Evolutionary conservation across 208 protist species (phyloP), one percentile per base, ranked within the genome.

Genomic region (Leishmania martiniquensis): DNA sequence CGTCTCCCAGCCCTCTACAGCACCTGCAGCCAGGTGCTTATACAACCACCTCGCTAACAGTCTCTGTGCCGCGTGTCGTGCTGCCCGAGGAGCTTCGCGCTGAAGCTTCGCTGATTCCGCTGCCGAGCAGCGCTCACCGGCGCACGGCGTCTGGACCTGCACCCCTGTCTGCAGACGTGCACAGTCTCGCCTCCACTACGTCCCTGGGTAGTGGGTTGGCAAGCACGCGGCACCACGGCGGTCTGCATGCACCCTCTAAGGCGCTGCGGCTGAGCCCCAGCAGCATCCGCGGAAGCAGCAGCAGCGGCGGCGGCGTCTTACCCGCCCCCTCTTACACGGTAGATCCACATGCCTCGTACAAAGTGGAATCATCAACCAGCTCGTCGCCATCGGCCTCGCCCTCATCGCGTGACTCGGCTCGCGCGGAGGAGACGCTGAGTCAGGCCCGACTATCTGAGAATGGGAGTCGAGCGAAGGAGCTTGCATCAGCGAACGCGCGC

Each of bases 331-430:
- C 49, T 13, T 74, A 77, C 57, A 49, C 59, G 10, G 52, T 66
- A 25, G 70, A 76, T 45, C 75, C 54, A n/a, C 80, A 79, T 68
- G 63, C 75, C 25, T 34, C 59, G 5, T 79, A 77, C 75, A 72
- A 72, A 6, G 60, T 76, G 32, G 75, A 77, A 62, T 74, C 80
- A 1, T 73, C 75, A 13, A 49, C 60, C 2, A 44, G 49, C n/a
- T 37, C 29, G 10, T 79, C 75, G 25, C n/a, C 49, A 10, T 62
- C 22, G 17, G 15, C 51, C 52, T 60, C 52, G 37, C 20, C 37
- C 52, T 15, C n/a, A 10, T 74, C 52, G 37, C 52, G 22, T 20
- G 32, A 57, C 70, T 47, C 49, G 32, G 70, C 25, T n/a, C 70
- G 39, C 70, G 12, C 17, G n/a, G 47, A 37, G 57, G 29, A 54